Base-by-base conservation (phyloP, 139 green algal species). In the Coelastrella sp. region DNA sequence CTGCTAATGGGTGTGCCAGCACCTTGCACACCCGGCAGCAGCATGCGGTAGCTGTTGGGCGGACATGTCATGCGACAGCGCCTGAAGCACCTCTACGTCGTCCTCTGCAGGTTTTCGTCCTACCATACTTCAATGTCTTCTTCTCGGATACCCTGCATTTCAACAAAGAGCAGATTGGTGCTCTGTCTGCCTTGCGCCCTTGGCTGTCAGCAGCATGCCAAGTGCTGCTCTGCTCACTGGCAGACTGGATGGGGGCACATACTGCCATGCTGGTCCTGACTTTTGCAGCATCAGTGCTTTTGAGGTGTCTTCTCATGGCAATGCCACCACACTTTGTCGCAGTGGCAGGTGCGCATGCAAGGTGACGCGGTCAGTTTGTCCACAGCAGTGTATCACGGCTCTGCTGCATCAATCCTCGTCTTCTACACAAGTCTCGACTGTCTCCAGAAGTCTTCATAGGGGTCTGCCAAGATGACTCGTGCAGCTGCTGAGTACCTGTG, bases 61-160 rank as follows among this genome's bases (percentile, higher is more conserved):
- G 35, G 35, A 49, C 35, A 49, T 49, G 35, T 49, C 3, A 49
- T 49, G 35, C 35, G 35, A 49, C 35, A 49, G 35, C 35, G 35
- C 35, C 35, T 49, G 63, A 72, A 22, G 73, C 12, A 27, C 22
- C 73, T 79, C 22, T n/a, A 49, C 22, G 9, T n/a, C 59, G 4
- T 6, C 27, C 76, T 82, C 14, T 60, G 76, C 81, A 87, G 68
- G 84, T 56, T 7, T 89, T 89, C 27, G 66, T 89, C 17, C 84
- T 89, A 56, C 90, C 90, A 7, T 93, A 90, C 74, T 82, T 90
- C 72, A 93, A 93, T 57, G 59, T 93, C 9, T 93, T 87, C 61
- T 91, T 91, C 49, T 59, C 76, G 10, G 27, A 61, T 59, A 58
- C 27, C 24, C 76, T 78, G 17, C 70, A 78, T 25, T 35, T 78